Percentiles rank a stretch among this genome's conserved stretches.
These are phyloP conservation scores for Rhizoclosmatium globosum DNA, from an alignment of 192 early-diverging fungal genomes.

Conservation along the genomic window DNA sequence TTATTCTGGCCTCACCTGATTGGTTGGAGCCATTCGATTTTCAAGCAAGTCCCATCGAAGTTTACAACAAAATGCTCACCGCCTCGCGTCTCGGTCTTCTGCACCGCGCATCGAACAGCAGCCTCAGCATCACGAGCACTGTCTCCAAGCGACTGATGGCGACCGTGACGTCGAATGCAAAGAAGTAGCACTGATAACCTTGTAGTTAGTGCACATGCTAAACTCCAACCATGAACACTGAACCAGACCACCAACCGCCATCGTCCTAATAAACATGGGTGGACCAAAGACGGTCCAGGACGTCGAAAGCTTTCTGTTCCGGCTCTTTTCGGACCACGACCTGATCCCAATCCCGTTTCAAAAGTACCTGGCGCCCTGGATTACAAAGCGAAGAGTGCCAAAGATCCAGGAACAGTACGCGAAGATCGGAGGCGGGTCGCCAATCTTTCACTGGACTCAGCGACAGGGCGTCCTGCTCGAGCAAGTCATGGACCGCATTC, in stretches of 20 bases:
- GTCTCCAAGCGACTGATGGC: neutral
- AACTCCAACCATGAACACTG: neutral
- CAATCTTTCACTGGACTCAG: slow-evolving; percentile 90
- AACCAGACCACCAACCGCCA: slow-evolving; percentile 64
- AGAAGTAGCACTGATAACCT: neutral
- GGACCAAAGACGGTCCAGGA: slow-evolving; percentile 80
- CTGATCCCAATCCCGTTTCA: slow-evolving; percentile 89
- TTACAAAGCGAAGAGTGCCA: slow-evolving; percentile 84
- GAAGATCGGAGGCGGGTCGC: slow-evolving; percentile 93
- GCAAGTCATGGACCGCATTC: slow-evolving; percentile 73
- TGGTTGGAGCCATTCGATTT: too few relatives aligned
- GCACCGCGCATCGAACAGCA: neutral
- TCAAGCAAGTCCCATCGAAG: neutral
- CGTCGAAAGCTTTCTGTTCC: slow-evolving; percentile 82
- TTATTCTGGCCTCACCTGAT: too few relatives aligned
- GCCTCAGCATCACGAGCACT: neutral
- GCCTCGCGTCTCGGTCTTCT: neutral
- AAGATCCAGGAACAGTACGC: slow-evolving; percentile 90
- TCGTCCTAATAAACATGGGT: slow-evolving; percentile 95
- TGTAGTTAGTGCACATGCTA: neutral
- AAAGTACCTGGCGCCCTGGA: slow-evolving; percentile 69
- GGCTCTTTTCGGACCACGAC: slow-evolving; percentile 91
- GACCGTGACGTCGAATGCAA: neutral
- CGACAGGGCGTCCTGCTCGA: slow-evolving; percentile 84
- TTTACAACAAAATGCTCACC: neutral